Percentiles rank a stretch among this genome's conserved stretches.
Conservation (phyloP, 2,329 filamentous ascomycete species). For the Aspergillus sp. region DNA sequence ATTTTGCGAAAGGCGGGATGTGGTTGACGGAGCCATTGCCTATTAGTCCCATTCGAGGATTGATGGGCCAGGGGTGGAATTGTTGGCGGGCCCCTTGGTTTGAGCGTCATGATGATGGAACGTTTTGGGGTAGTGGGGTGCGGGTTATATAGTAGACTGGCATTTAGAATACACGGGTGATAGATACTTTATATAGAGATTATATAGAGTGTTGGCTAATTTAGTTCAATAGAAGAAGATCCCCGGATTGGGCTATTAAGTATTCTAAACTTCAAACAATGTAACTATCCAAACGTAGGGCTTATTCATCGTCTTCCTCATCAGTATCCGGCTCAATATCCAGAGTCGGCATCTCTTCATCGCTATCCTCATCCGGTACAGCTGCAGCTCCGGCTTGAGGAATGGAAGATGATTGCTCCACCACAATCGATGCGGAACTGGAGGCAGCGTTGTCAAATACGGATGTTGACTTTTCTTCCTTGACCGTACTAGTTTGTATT, state of each 20-base stretch:
- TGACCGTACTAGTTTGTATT: background rate
- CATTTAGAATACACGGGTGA: slow-evolving; percentile 11
- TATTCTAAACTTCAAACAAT: no score
- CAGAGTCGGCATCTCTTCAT: slow-evolving; percentile 51
- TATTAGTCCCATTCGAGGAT: slow-evolving; percentile 64
- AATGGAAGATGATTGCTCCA: slow-evolving; percentile 8
- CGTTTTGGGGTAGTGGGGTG: slow-evolving; percentile 64
- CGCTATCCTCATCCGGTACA: slow-evolving; percentile 38
- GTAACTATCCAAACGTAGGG: slow-evolving; percentile 20
- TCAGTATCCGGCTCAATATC: slow-evolving; percentile 49
- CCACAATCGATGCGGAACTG: background rate
- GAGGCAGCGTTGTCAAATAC: slow-evolving; percentile 3
- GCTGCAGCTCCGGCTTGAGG: slow-evolving; percentile 6
- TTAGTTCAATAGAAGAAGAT: background rate
- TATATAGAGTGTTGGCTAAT: background rate
- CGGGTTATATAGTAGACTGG: slow-evolving; percentile 26
- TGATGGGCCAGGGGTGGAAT: slow-evolving; percentile 68
- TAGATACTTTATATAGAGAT: background rate
- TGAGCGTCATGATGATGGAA: slow-evolving; percentile 58
- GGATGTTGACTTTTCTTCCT: background rate
- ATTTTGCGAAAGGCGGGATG: slow-evolving; percentile 70
- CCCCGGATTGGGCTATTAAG: no score
- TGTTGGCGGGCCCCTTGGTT: slow-evolving; percentile 61
- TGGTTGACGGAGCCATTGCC: slow-evolving; percentile 85
- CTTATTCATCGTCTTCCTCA: slow-evolving; percentile 43